Conservation (phyloP, 2,329 filamentous ascomycete species). For the Phialophora macrospora region DNA sequence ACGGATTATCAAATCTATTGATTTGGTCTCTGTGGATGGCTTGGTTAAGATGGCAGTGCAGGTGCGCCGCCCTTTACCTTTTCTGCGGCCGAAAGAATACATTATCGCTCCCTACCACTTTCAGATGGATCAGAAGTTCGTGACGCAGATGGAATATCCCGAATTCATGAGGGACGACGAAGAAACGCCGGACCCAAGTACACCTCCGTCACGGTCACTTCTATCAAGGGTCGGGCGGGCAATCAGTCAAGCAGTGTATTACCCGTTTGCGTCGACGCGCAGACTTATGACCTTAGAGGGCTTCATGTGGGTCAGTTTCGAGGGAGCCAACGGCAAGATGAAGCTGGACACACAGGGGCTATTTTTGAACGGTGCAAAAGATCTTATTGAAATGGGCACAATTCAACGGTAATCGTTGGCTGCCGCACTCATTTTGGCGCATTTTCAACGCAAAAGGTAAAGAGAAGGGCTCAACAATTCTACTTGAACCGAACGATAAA, state of each 20-base stretch:
- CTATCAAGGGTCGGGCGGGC: constrained; percentile 15
- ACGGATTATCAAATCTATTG: constrained; percentile 30
- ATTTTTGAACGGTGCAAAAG: constrained; percentile 28
- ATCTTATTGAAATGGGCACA: constrained; percentile 28
- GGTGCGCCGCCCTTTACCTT: constrained; percentile 30
- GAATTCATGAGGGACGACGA: constrained; percentile 15
- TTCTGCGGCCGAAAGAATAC: constrained; percentile 28
- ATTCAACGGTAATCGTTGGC: constrained; percentile 19
- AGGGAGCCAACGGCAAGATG: constrained; percentile 13
- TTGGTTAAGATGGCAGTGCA: constrained; percentile 30
- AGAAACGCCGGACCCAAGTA: background rate
- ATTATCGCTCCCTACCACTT: constrained; percentile 29
- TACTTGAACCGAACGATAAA: background rate
- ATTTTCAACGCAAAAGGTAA: background rate
- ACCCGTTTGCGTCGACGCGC: constrained; percentile 29
- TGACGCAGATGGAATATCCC: constrained; percentile 30
- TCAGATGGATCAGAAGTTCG: constrained; percentile 29
- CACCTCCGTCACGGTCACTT: background rate
- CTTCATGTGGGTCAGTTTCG: constrained; percentile 28
- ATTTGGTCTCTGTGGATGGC: constrained; percentile 23
- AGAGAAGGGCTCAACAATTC: background rate
- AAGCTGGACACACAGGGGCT: constrained; percentile 31
- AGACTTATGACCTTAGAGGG: constrained; percentile 30
- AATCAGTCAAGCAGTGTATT: constrained; percentile 30
- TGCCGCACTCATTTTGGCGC: background rate